These are phyloP conservation scores for Oenanthe javanica DNA, from an alignment of 140 eudicot species.

Conservation along the genomic window DNA sequence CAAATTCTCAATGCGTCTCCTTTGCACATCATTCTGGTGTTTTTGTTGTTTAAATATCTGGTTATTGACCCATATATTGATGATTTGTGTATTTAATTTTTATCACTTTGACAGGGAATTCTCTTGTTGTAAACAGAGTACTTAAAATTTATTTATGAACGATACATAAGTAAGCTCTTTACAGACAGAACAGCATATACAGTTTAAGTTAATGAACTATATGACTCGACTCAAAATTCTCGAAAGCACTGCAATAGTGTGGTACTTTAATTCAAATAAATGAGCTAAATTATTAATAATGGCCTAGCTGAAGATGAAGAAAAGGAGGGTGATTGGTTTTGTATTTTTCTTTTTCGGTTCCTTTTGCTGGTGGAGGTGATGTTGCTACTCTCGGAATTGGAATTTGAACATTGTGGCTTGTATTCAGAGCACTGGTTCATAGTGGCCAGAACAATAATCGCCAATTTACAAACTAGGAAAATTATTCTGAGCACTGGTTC, in stretches of 20 bases:
- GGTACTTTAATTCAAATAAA: background rate
- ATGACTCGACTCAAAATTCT: too few species aligned
- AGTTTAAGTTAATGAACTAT: background rate
- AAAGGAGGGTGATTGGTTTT: background rate
- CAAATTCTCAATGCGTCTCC: background rate
- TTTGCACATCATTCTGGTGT: background rate
- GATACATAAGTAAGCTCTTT: too few species aligned
- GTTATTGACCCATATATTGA: background rate
- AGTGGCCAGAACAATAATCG: too few species aligned
- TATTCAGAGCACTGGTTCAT: background rate
- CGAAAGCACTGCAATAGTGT: too few species aligned
- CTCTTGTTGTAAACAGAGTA: too few species aligned
- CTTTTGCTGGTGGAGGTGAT: slow-evolving; percentile 21
- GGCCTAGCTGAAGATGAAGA: slow-evolving; percentile 23
- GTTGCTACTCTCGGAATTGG: background rate
- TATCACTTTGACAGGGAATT: too few species aligned
- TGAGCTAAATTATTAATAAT: slow-evolving; percentile 21
- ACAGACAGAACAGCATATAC: background rate
- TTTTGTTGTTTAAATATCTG: background rate
- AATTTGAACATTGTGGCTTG: background rate
- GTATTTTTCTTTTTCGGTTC: background rate
- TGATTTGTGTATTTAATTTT: background rate
- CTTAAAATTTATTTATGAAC: too few species aligned
- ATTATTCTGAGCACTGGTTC: too few species aligned
- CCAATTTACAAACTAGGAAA: background rate